phyloP scores from a whole-genome alignment of 176 grass and related monocot species.

The Tillandsia leiboldiana region DNA sequence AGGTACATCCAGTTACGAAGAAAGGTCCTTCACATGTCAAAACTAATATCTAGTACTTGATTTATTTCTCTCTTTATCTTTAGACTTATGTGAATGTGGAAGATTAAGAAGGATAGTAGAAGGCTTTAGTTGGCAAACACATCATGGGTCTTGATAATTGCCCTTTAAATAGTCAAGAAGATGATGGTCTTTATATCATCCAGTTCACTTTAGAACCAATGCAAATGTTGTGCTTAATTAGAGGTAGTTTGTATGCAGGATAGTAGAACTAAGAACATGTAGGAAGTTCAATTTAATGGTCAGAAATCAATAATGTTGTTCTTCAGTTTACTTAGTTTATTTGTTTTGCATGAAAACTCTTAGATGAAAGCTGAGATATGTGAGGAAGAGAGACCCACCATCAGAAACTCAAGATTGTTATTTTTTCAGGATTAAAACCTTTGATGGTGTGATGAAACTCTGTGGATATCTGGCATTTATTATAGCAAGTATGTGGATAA shows the following conservation, averaged over 20 bases:
- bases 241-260: background rate
- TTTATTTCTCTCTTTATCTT: no score
- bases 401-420: no score
- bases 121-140: background rate
- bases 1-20: no score
- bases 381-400: no score
- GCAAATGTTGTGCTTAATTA: background rate
- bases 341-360: background rate
- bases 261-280: background rate
- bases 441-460: background rate
- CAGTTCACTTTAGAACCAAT: background rate
- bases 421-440: no score
- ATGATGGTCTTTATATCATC: no score
- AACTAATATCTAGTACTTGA: no score
- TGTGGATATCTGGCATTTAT: background rate
- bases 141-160: no score
- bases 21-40: no score
- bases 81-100: background rate
- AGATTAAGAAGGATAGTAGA: background rate
- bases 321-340: background rate
- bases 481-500: background rate
- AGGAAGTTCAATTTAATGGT: background rate
- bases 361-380: no score
- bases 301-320: background rate
- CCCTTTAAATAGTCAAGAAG: no score